These are phyloP conservation scores for Atkinsonella texensis DNA, from an alignment of 2,329 filamentous ascomycete species.

Conservation along the genomic window DNA sequence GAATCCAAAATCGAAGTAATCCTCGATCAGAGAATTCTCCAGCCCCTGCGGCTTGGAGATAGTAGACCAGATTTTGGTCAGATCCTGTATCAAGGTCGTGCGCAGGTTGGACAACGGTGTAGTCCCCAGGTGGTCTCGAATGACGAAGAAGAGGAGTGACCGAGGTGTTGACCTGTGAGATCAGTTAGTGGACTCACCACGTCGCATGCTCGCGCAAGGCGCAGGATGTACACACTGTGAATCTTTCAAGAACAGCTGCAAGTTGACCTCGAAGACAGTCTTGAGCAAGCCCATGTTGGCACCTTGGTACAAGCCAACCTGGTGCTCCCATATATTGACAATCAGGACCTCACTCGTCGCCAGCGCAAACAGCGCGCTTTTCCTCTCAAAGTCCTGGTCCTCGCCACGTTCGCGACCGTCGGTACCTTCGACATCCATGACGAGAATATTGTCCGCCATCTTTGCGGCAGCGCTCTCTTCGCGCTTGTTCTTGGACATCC, in stretches of 20 bases:
- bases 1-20: conserved; percentile 98
- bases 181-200: conserved; percentile 9
- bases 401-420: conserved; percentile 93
- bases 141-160: conserved; percentile 95
- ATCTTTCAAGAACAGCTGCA: conserved; percentile 94
- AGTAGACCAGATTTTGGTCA: conserved; percentile 83
- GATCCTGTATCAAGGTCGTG: conserved; percentile 79
- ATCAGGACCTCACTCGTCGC: conserved; percentile 97
- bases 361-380: conserved; percentile 92
- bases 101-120: conserved; percentile 85
- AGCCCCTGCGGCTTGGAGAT: conserved; percentile 85
- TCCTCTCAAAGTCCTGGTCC: conserved; percentile 97
- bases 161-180: conserved; percentile 61
- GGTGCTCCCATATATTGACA: conserved; percentile 98
- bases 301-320: conserved; percentile 94
- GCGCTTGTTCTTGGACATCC: conserved; percentile 96
- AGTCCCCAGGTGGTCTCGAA: conserved; percentile 87
- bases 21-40: conserved; percentile 79
- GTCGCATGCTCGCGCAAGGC: not conserved
- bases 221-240: conserved; percentile 51
- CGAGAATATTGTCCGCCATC: conserved; percentile 96
- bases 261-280: conserved; percentile 97
- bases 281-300: conserved; percentile 98
- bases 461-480: conserved; percentile 34
- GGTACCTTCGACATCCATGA: conserved; percentile 98